phyloP scores from a whole-genome alignment of 176 grass and related monocot genomes.

The Chrysopogon serrulatus region DNA sequence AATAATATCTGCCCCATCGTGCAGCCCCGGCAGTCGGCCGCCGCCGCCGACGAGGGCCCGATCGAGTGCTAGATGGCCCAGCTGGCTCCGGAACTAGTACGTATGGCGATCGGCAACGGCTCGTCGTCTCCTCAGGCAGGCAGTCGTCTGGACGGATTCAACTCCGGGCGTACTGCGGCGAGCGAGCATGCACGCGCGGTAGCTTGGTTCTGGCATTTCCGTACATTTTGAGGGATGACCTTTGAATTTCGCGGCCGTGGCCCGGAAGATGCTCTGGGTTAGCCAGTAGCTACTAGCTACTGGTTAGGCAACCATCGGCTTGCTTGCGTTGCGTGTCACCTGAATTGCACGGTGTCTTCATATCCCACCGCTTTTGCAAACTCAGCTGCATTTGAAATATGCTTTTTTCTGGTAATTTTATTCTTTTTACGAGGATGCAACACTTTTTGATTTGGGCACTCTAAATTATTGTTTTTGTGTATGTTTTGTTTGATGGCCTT shows the following conservation, averaged over 20 bases:
- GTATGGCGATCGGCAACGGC: background rate
- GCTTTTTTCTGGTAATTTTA: too few relatives aligned
- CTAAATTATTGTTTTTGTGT: too few relatives aligned
- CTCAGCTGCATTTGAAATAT: too few relatives aligned
- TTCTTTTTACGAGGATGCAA: too few relatives aligned
- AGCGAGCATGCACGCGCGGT: background rate
- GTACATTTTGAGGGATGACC: slow-evolving; percentile 21
- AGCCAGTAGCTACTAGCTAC: too few relatives aligned
- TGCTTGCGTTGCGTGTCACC: background rate
- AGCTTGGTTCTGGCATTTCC: background rate
- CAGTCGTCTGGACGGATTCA: background rate
- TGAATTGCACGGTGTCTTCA: too few relatives aligned
- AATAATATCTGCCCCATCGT: slow-evolving; percentile 25
- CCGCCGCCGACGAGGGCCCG: background rate
- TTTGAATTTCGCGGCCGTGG: slow-evolving; percentile 9
- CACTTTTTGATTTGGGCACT: too few relatives aligned
- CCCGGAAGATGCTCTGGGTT: background rate
- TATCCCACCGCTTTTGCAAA: too few relatives aligned
- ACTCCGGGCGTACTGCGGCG: background rate
- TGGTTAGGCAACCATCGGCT: background rate
- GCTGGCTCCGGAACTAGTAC: background rate
- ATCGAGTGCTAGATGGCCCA: background rate
- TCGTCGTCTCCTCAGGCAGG: background rate
- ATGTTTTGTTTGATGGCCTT: too few relatives aligned
- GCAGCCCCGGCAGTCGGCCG: background rate